Evolutionary conservation across 2,329 filamentous ascomycete species (phyloP), one percentile per base, ranked within the genome.

Genomic region (Calonectria pauciramosa): DNA sequence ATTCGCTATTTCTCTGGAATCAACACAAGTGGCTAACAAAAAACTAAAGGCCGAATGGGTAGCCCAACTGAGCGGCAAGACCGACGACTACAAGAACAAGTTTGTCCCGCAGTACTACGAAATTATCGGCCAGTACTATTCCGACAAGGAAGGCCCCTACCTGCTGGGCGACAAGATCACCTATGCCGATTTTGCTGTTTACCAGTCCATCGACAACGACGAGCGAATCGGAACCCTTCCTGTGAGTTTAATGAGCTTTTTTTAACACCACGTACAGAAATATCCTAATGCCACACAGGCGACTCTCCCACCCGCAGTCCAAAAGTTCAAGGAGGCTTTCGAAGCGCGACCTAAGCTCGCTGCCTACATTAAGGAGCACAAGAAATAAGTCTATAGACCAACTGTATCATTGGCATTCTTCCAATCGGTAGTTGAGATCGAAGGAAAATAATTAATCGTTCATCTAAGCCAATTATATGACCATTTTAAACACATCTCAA

Each of bases 111-210:
- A 79, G n/a, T 86, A 84, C 73, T 83, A 86, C 38, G 74, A 80
- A 0, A 49, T 83, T 1, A 32, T 85, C 1, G 80, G 70, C 0
- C 71, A 82, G 36, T 84, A 83, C 44, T 86, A 86, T 36, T 67
- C 78, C 0, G 77, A 84, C 1, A 68, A 64, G 0, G 70, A 70
- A 0, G 85, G 85, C 0, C 85, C 85, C 1, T 86, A 82, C 64
- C 82, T 86, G 4, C 75, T 87, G 0, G 85, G 85, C 1, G 77
- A 85, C 7, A 80, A 75, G 32, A 70, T 86, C 65, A 84, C 82
- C 6, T 86, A 87, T 47, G 82, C 79, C 18, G 85, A 87, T 51
- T 86, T 87, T 72, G 84, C 83, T 0, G 76, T 86, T 2, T 86
- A 83, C 70, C 83, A 85, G 65, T 84, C 84, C 3, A 82, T 86